Percentiles rank a stretch among this genome's conserved stretches.
Conservation (phyloP, 768 basidiomycete species). For the Amanita polypyramis region DNA sequence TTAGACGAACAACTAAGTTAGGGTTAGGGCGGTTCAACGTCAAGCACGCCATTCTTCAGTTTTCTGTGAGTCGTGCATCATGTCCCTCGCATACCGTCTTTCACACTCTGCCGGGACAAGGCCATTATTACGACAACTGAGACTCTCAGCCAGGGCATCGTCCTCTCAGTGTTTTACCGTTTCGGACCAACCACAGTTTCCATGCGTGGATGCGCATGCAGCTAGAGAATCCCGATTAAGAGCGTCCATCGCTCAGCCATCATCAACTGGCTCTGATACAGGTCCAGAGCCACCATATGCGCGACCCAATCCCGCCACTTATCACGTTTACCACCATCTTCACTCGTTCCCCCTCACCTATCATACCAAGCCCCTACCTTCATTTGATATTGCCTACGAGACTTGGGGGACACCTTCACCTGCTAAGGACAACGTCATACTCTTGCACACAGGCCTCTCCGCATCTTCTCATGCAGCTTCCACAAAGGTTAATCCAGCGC, state of each 20-base stretch:
- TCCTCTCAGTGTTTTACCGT: slow-evolving; percentile 8
- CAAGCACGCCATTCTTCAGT: background rate
- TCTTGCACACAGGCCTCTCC: slow-evolving; percentile 92
- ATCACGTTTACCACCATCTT: slow-evolving; percentile 55
- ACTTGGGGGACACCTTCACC: slow-evolving; percentile 91
- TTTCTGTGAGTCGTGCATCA: background rate
- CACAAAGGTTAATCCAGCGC: slow-evolving; percentile 60
- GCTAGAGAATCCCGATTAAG: slow-evolving; percentile 47
- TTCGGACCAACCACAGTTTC: slow-evolving; percentile 31
- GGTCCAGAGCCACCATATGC: slow-evolving; percentile 82
- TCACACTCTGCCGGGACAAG: slow-evolving; percentile 4
- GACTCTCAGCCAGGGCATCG: slow-evolving; percentile 2
- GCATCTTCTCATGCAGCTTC: slow-evolving; percentile 93
- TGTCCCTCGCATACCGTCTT: slow-evolving; percentile 9
- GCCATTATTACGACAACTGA: background rate
- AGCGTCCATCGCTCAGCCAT: slow-evolving; percentile 17
- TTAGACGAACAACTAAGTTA: background rate
- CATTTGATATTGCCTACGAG: slow-evolving; percentile 90
- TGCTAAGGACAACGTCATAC: slow-evolving; percentile 74
- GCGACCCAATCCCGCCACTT: slow-evolving; percentile 65
- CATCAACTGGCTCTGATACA: slow-evolving; percentile 23
- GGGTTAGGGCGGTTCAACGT: slow-evolving; percentile 1
- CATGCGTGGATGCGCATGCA: slow-evolving; percentile 80
- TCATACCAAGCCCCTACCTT: slow-evolving; percentile 38
- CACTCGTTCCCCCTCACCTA: slow-evolving; percentile 57